These are phyloP conservation scores for Arabidopsis hybrid DNA, from an alignment of 441 rosid genomes.

Conservation along the genomic window DNA sequence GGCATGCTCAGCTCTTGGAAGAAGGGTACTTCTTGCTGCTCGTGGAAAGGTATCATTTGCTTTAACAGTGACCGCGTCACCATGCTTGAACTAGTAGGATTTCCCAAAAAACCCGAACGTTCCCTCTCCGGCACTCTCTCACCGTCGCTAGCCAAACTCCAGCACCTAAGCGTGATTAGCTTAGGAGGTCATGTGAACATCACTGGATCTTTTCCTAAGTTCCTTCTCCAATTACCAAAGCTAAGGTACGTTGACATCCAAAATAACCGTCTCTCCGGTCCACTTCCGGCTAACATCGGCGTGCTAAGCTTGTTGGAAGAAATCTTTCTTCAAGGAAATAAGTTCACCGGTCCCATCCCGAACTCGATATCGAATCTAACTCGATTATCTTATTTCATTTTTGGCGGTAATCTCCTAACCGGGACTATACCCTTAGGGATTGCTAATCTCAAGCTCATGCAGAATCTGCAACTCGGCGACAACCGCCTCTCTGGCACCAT, in stretches of 20 bases:
- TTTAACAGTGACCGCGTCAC: slow-evolving; percentile 55
- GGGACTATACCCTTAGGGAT: slow-evolving; percentile 61
- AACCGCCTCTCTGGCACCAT: slow-evolving; percentile 65
- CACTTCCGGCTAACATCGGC: slow-evolving; percentile 54
- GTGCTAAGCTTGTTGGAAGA: slow-evolving; percentile 45
- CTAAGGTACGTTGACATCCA: slow-evolving; percentile 58
- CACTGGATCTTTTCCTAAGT: slow-evolving; percentile 62
- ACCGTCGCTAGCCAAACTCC: slow-evolving; percentile 53
- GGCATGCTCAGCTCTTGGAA: slow-evolving; percentile 74
- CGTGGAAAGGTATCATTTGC: slow-evolving; percentile 65
- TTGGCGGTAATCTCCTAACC: slow-evolving; percentile 58
- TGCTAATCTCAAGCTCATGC: slow-evolving; percentile 51
- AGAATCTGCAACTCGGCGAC: slow-evolving; percentile 39
- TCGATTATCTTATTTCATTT: slow-evolving; percentile 51
- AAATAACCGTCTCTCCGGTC: slow-evolving; percentile 70
- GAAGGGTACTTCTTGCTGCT: slow-evolving; percentile 64
- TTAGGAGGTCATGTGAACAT: slow-evolving; percentile 48
- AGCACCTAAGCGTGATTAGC: slow-evolving; percentile 57
- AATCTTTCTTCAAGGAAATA: slow-evolving; percentile 57
- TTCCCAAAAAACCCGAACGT: not conserved
- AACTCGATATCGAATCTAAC: slow-evolving; percentile 55
- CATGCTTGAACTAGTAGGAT: slow-evolving; percentile 12
- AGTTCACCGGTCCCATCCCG: slow-evolving; percentile 65
- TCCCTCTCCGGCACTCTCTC: slow-evolving; percentile 68
- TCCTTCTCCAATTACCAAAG: slow-evolving; percentile 55